phyloP scores from a whole-genome alignment of 495 filamentous ascomycete genomes.

The Hypoxylon fuscum region DNA sequence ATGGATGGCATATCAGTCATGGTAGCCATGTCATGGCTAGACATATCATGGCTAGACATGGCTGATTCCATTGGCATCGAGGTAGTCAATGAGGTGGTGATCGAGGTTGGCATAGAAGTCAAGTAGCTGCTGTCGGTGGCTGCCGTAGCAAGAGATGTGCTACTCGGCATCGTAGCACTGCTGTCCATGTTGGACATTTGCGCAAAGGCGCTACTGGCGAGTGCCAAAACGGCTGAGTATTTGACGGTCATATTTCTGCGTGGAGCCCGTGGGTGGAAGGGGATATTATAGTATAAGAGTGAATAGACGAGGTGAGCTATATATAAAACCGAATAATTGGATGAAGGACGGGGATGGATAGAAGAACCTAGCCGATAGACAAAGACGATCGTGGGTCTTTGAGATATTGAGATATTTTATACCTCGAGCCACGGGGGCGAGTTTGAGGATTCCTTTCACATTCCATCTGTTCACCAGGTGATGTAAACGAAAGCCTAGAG shows the following conservation, averaged over 20 bases:
- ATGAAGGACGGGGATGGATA: background rate
- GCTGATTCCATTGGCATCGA: constrained; percentile 14
- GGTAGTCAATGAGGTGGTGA: background rate
- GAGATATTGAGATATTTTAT: constrained; percentile 26
- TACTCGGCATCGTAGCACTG: constrained; percentile 13
- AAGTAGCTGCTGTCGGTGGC: background rate
- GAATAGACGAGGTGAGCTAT: background rate
- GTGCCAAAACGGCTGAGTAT: constrained; percentile 20
- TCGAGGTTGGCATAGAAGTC: constrained; percentile 6
- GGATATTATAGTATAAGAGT: background rate
- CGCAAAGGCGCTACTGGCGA: constrained; percentile 31
- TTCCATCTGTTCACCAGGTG: constrained; percentile 6
- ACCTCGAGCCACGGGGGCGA: constrained; percentile 6
- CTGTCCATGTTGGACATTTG: constrained; percentile 25
- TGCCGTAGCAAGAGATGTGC: constrained; percentile 7
- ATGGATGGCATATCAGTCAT: constrained; percentile 14
- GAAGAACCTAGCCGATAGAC: constrained; percentile 13
- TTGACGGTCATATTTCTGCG: constrained; percentile 29
- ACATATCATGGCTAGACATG: constrained; percentile 1
- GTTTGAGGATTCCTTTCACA: constrained; percentile 13
- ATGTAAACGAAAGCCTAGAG: constrained; percentile 5
- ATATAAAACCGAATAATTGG: background rate
- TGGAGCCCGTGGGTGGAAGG: background rate
- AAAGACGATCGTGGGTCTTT: constrained; percentile 27
- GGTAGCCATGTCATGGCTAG: background rate